Evolutionary conservation across 2,329 filamentous ascomycete genomes (phyloP).

Genomic region (Aplosporella prunicola): DNA sequence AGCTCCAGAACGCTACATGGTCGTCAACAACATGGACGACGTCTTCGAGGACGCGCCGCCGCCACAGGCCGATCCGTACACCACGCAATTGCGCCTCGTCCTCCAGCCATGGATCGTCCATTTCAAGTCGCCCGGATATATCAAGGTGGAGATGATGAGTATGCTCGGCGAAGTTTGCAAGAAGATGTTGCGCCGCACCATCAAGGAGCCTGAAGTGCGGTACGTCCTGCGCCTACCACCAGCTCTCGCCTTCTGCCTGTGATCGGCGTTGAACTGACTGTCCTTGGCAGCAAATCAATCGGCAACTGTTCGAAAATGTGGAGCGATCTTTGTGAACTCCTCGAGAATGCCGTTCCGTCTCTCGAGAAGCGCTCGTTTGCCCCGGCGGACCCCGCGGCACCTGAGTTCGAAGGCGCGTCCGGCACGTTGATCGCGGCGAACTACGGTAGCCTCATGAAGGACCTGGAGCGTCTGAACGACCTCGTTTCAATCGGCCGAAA

Average conservation of each 20-base stretch:
- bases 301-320: conserved; percentile 49
- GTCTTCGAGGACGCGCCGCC: not conserved
- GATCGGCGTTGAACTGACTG: conserved; percentile 8
- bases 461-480: conserved; percentile 54
- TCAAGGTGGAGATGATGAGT: conserved; percentile 49
- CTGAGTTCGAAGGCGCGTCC: conserved; percentile 49
- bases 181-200: conserved; percentile 49
- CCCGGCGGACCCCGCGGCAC: conserved; percentile 46
- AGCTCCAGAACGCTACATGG: too few species aligned
- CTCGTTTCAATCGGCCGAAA: conserved; percentile 54
- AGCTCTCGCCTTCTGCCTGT: not conserved
- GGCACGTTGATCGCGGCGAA: conserved; percentile 53
- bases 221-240: conserved; percentile 18
- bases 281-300: conserved; percentile 44
- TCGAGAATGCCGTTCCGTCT: conserved; percentile 51
- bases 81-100: conserved; percentile 36
- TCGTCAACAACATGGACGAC: too few species aligned
- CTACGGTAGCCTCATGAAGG: conserved; percentile 49
- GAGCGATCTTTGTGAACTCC: conserved; percentile 48
- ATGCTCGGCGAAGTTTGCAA: conserved; percentile 50
- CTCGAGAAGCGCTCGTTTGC: conserved; percentile 54
- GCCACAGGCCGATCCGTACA: conserved; percentile 21
- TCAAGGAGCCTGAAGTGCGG: conserved; percentile 47
- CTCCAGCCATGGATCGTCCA: conserved; percentile 45
- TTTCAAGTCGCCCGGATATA: conserved; percentile 51